These are phyloP conservation scores for Hypoxylon sp. DNA, from an alignment of 2,329 filamentous ascomycete genomes.

Conservation along the genomic window DNA sequence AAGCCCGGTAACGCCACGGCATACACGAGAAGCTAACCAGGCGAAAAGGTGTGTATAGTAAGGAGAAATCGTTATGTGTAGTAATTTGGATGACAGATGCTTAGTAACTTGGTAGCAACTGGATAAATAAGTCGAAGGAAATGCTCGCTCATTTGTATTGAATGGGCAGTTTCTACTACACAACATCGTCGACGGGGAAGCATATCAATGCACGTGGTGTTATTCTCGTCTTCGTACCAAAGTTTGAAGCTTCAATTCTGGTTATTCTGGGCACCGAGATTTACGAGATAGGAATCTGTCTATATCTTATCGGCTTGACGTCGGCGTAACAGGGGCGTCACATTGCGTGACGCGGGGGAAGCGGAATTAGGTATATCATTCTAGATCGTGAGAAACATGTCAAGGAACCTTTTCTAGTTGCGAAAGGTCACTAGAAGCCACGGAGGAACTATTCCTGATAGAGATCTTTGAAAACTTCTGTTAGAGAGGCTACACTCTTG, in stretches of 20 bases:
- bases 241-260: not conserved
- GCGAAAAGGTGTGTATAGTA: conserved; percentile 15
- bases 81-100: conserved; percentile 17
- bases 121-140: not conserved
- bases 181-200: not conserved
- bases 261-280: not conserved
- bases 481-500: no score
- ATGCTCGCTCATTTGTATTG: not conserved
- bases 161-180: not conserved
- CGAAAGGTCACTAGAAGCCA: not conserved
- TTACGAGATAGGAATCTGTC: conserved; percentile 29
- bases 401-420: not conserved
- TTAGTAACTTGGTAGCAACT: conserved; percentile 16
- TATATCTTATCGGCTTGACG: conserved; percentile 24
- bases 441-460: not conserved
- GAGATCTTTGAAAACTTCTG: not conserved
- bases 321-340: conserved; percentile 25
- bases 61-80: conserved; percentile 19
- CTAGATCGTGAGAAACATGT: not conserved
- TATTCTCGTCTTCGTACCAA: not conserved
- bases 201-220: conserved; percentile 1
- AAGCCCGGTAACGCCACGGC: conserved; percentile 19
- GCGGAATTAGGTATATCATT: not conserved
- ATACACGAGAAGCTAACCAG: not conserved
- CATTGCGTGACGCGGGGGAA: conserved; percentile 16